A percentile compares a stretch with the other conserved stretches of the same genome.
These are phyloP conservation scores for Kalmanozyma brasiliensis DNA, from an alignment of 1,284 basidiomycete genomes.

Conservation along the genomic window DNA sequence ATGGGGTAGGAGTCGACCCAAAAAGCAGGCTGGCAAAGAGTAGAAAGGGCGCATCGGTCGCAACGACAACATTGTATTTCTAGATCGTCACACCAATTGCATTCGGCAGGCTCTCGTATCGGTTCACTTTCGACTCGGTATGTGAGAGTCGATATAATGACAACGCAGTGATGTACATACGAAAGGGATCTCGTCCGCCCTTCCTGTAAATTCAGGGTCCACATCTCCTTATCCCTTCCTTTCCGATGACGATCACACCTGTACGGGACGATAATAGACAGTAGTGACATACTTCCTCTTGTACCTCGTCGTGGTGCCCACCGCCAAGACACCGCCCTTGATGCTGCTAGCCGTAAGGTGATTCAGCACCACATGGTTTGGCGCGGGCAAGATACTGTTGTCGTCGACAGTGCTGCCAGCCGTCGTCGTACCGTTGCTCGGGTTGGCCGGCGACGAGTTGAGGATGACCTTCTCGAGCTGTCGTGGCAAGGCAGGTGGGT, in stretches of 20 bases:
- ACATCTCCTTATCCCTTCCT: not conserved
- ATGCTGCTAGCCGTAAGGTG: slow-evolving; percentile 97
- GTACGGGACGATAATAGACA: slow-evolving; percentile 75
- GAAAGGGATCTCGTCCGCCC: too few relatives aligned
- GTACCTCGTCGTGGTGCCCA: slow-evolving; percentile 92
- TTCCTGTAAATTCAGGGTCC: too few relatives aligned
- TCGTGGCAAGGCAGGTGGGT: slow-evolving; percentile 79
- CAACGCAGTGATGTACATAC: not conserved
- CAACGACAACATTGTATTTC: slow-evolving; percentile 3
- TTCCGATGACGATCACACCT: slow-evolving; percentile 69
- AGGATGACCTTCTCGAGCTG: slow-evolving; percentile 94
- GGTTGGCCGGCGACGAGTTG: slow-evolving; percentile 72
- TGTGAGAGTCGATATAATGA: slow-evolving; percentile 1
- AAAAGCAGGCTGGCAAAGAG: slow-evolving; percentile 12
- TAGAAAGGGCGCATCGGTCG: not conserved
- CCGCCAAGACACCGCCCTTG: slow-evolving; percentile 89
- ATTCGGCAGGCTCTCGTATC: not conserved
- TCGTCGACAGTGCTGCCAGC: slow-evolving; percentile 79
- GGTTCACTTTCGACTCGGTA: not conserved
- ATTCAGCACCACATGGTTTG: slow-evolving; percentile 90
- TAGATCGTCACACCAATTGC: not conserved
- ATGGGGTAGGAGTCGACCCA: slow-evolving; percentile 75
- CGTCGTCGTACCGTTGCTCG: slow-evolving; percentile 43
- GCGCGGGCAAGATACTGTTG: slow-evolving; percentile 87
- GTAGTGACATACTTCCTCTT: slow-evolving; percentile 84